phyloP scores from a whole-genome alignment of 192 early-diverging fungal species.

The Coemansia sp. region DNA sequence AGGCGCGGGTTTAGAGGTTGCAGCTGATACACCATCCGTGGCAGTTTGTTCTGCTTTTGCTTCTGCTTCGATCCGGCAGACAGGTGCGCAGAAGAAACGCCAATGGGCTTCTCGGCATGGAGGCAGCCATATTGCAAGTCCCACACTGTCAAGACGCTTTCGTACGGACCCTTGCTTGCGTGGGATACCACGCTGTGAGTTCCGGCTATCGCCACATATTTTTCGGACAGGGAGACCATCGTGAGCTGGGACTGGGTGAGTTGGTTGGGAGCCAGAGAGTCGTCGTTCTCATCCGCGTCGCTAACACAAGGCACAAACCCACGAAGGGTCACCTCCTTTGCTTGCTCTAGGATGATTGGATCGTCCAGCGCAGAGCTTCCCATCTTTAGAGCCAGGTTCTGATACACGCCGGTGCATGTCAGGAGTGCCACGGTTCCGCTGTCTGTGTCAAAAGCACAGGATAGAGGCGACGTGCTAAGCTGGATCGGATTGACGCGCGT shows the following conservation, averaged over 20 bases:
- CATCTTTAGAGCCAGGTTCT: conserved; percentile 27
- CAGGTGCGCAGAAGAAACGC: conserved; percentile 25
- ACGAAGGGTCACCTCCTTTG: conserved; percentile 38
- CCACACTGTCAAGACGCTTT: conserved; percentile 51
- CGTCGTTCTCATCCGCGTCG: conserved; percentile 2
- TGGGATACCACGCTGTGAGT: conserved; percentile 54
- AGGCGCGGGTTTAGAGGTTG: conserved; percentile 42
- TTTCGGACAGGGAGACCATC: conserved; percentile 40
- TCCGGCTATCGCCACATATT: conserved; percentile 50
- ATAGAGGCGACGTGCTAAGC: conserved; percentile 35
- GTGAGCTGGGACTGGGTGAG: conserved; percentile 42
- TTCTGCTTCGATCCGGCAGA: conserved; percentile 17
- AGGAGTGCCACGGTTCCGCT: conserved; percentile 39
- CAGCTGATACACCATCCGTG: conserved; percentile 48
- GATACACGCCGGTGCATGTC: conserved; percentile 37
- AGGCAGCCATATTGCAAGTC: conserved; percentile 54
- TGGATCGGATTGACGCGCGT: conserved; percentile 39
- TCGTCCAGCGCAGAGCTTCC: conserved; percentile 52
- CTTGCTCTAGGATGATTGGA: conserved; percentile 34
- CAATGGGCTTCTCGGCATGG: conserved; percentile 43
- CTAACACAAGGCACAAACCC: conserved; percentile 47
- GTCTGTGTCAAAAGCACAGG: conserved; percentile 51
- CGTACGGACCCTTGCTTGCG: conserved; percentile 42
- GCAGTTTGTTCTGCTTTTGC: conserved; percentile 10
- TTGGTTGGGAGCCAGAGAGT: conserved; percentile 16